phyloP scores from a whole-genome alignment of 2,329 filamentous ascomycete genomes.

The Xylaria sp. region DNA sequence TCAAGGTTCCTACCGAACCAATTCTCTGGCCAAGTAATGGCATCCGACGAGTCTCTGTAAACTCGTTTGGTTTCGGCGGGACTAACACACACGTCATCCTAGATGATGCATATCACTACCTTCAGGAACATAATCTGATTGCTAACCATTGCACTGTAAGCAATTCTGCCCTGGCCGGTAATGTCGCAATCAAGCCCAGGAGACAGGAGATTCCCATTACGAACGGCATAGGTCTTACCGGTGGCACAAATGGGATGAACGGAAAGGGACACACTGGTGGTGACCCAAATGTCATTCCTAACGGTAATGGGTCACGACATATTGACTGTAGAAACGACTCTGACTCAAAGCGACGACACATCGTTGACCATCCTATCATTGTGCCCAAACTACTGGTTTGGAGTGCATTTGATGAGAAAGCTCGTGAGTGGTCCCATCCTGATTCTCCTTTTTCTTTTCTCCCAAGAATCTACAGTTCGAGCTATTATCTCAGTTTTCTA shows the following conservation, averaged over 20 bases:
- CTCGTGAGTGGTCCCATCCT: slow-evolving; percentile 18
- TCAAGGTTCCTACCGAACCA: slow-evolving; percentile 41
- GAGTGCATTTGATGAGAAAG: slow-evolving; percentile 49
- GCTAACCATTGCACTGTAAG: slow-evolving; percentile 40
- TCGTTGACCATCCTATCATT: not conserved
- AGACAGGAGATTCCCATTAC: not conserved
- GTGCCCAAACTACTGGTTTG: slow-evolving; percentile 44
- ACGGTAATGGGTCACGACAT: slow-evolving; percentile 41
- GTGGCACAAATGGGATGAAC: slow-evolving; percentile 1
- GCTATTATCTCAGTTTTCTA: not conserved
- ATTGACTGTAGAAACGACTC: not conserved
- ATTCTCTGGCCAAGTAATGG: slow-evolving; percentile 50
- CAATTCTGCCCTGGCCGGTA: not conserved
- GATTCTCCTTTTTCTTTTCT: not conserved
- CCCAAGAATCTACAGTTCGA: not conserved
- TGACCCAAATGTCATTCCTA: slow-evolving; percentile 34
- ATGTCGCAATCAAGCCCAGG: not conserved
- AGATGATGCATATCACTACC: slow-evolving; percentile 44
- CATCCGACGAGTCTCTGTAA: slow-evolving; percentile 49
- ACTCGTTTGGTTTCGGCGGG: slow-evolving; percentile 48
- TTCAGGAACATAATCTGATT: slow-evolving; percentile 32
- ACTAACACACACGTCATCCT: slow-evolving; percentile 45
- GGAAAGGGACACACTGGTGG: not conserved
- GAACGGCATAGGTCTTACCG: not conserved
- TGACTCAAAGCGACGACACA: not conserved